These are phyloP conservation scores for Laguncularia racemosa DNA, from an alignment of 345 rosid genomes.

Conservation along the genomic window DNA sequence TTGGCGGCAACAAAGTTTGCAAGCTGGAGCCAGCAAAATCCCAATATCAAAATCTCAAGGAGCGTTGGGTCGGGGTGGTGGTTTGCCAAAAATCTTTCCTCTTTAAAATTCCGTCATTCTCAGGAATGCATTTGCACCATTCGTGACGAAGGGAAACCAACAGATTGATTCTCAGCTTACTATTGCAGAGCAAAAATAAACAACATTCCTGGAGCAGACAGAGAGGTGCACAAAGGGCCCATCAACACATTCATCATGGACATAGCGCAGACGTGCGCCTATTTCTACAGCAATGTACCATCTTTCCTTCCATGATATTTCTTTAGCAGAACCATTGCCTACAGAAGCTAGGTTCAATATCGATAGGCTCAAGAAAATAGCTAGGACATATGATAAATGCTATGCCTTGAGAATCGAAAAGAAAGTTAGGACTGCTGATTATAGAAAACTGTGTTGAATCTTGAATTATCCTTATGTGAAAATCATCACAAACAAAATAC, in stretches of 20 bases:
- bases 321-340: slow-evolving; percentile 26
- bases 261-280: slow-evolving; percentile 36
- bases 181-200: slow-evolving; percentile 22
- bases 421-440: neutral
- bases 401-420: neutral
- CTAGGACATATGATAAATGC: neutral
- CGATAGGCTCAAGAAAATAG: neutral
- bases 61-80: neutral
- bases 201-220: slow-evolving; percentile 24
- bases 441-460: neutral
- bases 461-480: too few species aligned
- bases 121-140: neutral
- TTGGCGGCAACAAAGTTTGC: slow-evolving; percentile 28
- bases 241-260: slow-evolving; percentile 43
- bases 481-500: too few species aligned
- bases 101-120: too few species aligned
- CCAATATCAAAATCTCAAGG: neutral
- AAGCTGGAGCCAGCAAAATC: slow-evolving; percentile 21
- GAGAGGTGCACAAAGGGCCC: slow-evolving; percentile 38
- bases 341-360: neutral
- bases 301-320: slow-evolving; percentile 39
- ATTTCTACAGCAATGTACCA: slow-evolving; percentile 40
- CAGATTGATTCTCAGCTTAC: slow-evolving; percentile 14
- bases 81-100: neutral
- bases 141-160: neutral